phyloP scores from a whole-genome alignment of 306 rosid genomes.

The Cyamopsis tetragonoloba region DNA sequence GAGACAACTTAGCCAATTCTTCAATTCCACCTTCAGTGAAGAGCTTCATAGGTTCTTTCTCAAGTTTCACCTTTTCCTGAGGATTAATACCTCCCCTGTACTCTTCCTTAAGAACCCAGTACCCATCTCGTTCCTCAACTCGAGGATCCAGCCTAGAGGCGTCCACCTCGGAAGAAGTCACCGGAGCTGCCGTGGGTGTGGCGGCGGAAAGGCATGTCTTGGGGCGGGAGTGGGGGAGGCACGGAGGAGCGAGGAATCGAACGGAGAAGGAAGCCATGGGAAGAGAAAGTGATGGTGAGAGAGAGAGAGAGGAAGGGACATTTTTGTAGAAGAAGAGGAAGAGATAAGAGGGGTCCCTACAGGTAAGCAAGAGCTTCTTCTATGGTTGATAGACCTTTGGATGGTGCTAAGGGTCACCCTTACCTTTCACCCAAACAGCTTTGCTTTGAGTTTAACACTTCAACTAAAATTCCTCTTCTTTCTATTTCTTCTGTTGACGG shows the following conservation, averaged over 20 bases:
- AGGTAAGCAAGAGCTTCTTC: slow-evolving; percentile 35
- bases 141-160: slow-evolving; percentile 64
- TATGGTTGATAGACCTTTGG: slow-evolving; percentile 44
- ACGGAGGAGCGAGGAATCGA: slow-evolving; percentile 52
- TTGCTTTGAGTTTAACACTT: too few relatives aligned
- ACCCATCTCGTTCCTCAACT: slow-evolving; percentile 72
- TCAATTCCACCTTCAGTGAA: slow-evolving; percentile 74
- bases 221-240: slow-evolving; percentile 17
- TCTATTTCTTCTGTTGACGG: too few relatives aligned
- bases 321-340: slow-evolving; percentile 48
- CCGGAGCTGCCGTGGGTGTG: slow-evolving; percentile 42
- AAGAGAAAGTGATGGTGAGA: background rate
- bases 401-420: slow-evolving; percentile 51
- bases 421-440: too few relatives aligned
- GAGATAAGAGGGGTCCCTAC: slow-evolving; percentile 39
- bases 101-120: slow-evolving; percentile 77
- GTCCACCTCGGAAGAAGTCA: slow-evolving; percentile 31
- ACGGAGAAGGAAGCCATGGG: slow-evolving; percentile 59
- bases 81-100: slow-evolving; percentile 68
- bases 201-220: slow-evolving; percentile 37
- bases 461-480: too few relatives aligned
- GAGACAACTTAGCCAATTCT: slow-evolving; percentile 58
- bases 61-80: slow-evolving; percentile 74
- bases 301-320: slow-evolving; percentile 29
- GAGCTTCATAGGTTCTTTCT: slow-evolving; percentile 82